Conservation (phyloP, 2,329 filamentous ascomycete genomes). For the Penicillium sp. region DNA sequence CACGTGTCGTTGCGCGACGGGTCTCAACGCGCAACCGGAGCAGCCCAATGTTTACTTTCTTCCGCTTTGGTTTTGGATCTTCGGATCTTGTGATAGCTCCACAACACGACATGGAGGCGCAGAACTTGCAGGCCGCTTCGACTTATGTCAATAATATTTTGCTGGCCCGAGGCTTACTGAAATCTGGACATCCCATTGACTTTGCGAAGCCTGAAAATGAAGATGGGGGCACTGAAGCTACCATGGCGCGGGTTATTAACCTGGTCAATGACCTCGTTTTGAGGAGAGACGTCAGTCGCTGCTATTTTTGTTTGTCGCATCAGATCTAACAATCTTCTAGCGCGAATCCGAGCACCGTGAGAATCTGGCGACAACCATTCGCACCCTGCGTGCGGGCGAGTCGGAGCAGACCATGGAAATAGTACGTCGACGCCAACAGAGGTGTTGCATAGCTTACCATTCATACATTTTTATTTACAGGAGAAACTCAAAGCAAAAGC, state of each 20-base stretch:
- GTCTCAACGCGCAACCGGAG: conserved; percentile 19
- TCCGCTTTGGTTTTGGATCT: conserved; percentile 35
- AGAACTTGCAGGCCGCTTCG: conserved; percentile 56
- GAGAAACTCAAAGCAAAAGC: conserved; percentile 52
- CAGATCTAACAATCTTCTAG: conserved; percentile 42
- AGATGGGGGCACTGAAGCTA: conserved; percentile 56
- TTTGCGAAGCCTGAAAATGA: conserved; percentile 68
- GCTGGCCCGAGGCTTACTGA: conserved; percentile 58
- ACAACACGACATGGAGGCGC: conserved; percentile 39
- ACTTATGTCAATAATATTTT: conserved; percentile 62
- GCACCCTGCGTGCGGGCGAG: conserved; percentile 67
- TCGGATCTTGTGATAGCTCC: conserved; percentile 6
- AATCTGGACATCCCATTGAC: conserved; percentile 60
- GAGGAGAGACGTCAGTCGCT: conserved; percentile 68
- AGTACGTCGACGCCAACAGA: conserved; percentile 36
- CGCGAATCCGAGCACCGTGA: conserved; percentile 87
- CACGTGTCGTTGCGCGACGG: conserved; percentile 19
- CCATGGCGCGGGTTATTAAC: conserved; percentile 83
- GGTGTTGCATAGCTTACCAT: neutral
- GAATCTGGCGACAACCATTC: conserved; percentile 70
- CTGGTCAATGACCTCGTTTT: conserved; percentile 90
- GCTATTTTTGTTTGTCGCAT: neutral
- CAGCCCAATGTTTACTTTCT: conserved; percentile 40
- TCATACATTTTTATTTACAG: conserved; percentile 24
- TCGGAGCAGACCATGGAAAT: conserved; percentile 67